Base-by-base conservation (phyloP, 306 rosid genomes). In the Vigna reflexopilosa region DNA sequence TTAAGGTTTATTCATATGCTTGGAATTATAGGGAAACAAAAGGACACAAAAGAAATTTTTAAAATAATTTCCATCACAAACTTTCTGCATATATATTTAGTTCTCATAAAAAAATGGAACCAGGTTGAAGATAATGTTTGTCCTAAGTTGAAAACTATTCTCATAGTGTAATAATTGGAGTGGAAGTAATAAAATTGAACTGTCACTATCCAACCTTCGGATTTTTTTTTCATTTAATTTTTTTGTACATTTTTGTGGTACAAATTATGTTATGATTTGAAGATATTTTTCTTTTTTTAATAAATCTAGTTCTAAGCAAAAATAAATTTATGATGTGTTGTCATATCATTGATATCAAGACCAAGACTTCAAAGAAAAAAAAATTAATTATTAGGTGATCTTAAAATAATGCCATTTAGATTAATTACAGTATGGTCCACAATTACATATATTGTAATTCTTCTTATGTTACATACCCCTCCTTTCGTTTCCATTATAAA, bases 11-110 rank as follows among this genome's bases (percentile, higher is more conserved):
- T 44, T 40, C 56, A 22, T 17, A 30, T 45, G 49, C 50, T 3
- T 47, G 48, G 14, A 48, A 75, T 47, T 62, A 74, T 47, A 47
- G 61, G 48, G 34, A 71, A 17, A 38, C 16, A 54, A 36, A 6
- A 24, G 26, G 54, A 45, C 11, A 67, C 32, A 66, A 45, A 45
- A 40, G 55, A 9, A 67, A 44, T n/a, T 2, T 9, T 36, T 7
- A 42, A 40, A 19, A 10, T 42, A 10, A 66, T 68, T 47, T 47
- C 14, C 26, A 24, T 24, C 14, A 24, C 9, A 40, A 24, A 47
- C 22, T 24, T 12, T 14, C 20, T 12, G 73, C 55, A 68, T 34
- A 24, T 34, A 34, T 62, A 6, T 24, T 4, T 30, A 30, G 34
- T 4, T 36, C 7, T 36, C 38, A 5, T 10, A 45, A 6, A 61